These are phyloP conservation scores for Pyrus betulifolia DNA, from an alignment of 306 rosid genomes.

Conservation along the genomic window DNA sequence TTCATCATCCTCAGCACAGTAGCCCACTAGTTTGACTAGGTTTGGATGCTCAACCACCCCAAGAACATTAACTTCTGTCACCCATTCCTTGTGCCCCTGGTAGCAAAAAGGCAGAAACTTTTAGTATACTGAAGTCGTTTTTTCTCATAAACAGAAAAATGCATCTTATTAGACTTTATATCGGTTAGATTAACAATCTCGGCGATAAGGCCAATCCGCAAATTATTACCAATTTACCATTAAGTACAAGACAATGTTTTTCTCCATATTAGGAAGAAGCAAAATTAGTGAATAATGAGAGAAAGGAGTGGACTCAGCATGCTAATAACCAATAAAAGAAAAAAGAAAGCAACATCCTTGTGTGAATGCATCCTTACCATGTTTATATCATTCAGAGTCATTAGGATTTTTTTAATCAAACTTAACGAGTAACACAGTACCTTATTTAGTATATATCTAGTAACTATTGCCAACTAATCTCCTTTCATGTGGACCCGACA, in stretches of 20 bases:
- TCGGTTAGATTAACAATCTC: background rate
- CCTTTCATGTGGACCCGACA: background rate
- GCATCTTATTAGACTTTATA: background rate
- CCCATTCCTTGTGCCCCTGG: slow-evolving; percentile 99
- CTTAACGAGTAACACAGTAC: background rate
- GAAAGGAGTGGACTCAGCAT: background rate
- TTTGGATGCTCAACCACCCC: slow-evolving; percentile 95
- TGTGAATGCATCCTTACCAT: background rate
- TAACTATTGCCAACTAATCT: background rate
- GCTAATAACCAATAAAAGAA: background rate
- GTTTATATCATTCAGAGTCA: background rate
- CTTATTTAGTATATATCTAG: background rate
- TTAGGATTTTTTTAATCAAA: background rate
- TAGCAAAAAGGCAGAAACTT: background rate
- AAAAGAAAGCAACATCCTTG: background rate
- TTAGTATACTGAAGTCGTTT: background rate
- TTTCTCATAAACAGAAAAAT: background rate
- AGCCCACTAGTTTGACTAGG: slow-evolving; percentile 90
- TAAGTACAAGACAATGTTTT: background rate
- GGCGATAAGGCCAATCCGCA: background rate
- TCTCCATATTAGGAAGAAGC: background rate
- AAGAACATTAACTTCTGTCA: slow-evolving; percentile 94
- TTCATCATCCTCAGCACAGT: slow-evolving; percentile 97
- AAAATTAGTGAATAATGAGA: background rate
- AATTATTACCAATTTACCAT: background rate